Conservation (phyloP, 768 basidiomycete species). For the Kwoniella dendrophila region DNA sequence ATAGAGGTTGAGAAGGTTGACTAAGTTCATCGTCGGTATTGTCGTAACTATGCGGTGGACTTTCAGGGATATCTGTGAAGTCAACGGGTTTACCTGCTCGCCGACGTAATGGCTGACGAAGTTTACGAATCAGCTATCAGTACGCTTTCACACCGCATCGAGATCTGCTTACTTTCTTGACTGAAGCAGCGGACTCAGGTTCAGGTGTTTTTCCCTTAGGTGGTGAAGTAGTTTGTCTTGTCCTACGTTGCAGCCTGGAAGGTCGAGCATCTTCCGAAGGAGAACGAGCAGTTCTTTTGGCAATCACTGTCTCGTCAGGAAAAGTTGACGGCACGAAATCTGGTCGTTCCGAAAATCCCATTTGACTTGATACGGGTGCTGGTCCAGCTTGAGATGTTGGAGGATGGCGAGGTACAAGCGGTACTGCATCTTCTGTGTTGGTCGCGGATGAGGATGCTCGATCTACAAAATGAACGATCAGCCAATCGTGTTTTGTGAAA, state of each 20-base stretch:
- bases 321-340: constrained; percentile 44
- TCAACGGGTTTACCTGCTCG: constrained; percentile 14
- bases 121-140: not conserved
- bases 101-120: constrained; percentile 17
- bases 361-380: not conserved
- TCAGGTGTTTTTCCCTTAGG: constrained; percentile 13
- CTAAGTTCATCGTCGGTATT: constrained; percentile 14
- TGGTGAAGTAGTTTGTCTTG: constrained; percentile 8
- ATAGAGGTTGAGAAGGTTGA: constrained; percentile 20
- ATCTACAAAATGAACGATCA: constrained; percentile 1
- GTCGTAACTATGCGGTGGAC: constrained; percentile 11
- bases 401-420: constrained; percentile 2
- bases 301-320: constrained; percentile 35
- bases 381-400: not conserved
- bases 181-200: constrained; percentile 3
- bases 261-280: constrained; percentile 1
- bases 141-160: not conserved
- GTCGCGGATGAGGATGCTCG: not conserved
- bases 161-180: constrained; percentile 23
- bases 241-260: not conserved
- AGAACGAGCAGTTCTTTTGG: not conserved
- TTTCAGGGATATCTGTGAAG: constrained; percentile 7
- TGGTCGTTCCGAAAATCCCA: constrained; percentile 1
- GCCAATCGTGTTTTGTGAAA: not conserved
- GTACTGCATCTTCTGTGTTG: constrained; percentile 3